phyloP scores from a whole-genome alignment of 2,329 filamentous ascomycete genomes.

The Juglanconis sp. region DNA sequence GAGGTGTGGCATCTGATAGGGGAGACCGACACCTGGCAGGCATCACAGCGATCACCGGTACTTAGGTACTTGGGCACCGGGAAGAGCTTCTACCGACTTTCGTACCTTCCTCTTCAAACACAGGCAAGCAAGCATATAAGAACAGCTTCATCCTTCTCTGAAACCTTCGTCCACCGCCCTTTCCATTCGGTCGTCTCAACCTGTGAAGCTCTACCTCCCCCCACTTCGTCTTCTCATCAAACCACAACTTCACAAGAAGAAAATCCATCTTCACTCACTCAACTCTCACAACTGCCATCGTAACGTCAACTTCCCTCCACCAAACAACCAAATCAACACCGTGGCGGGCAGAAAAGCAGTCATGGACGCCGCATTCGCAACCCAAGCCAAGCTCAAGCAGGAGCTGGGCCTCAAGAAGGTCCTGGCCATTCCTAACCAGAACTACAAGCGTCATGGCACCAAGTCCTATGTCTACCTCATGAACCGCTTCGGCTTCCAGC shows the following conservation, averaged over 20 bases:
- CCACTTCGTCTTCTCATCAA: not conserved
- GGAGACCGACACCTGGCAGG: not conserved
- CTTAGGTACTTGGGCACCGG: not conserved
- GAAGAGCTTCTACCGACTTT: not conserved
- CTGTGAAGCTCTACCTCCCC: not conserved
- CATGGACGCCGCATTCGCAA: conserved; percentile 34
- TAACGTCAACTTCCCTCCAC: not conserved
- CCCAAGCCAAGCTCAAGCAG: conserved; percentile 33
- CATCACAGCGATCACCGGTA: not conserved
- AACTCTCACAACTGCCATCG: not conserved
- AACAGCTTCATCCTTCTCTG: not conserved
- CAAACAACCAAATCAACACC: not conserved
- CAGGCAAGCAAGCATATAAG: conserved; percentile 9
- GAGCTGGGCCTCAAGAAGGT: conserved; percentile 42
- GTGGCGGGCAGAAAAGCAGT: conserved; percentile 17
- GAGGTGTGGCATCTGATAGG: not conserved
- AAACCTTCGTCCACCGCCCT: not conserved
- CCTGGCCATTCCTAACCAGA: conserved; percentile 52
- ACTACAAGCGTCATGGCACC: conserved; percentile 55
- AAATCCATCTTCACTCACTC: not conserved
- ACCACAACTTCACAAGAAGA: not conserved
- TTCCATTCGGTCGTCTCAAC: not conserved
- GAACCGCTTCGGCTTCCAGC: conserved; percentile 60
- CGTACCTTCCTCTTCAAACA: not conserved
- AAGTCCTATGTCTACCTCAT: conserved; percentile 63